Conservation (phyloP, 768 basidiomycete genomes). For the Ephemerocybe angulata region DNA sequence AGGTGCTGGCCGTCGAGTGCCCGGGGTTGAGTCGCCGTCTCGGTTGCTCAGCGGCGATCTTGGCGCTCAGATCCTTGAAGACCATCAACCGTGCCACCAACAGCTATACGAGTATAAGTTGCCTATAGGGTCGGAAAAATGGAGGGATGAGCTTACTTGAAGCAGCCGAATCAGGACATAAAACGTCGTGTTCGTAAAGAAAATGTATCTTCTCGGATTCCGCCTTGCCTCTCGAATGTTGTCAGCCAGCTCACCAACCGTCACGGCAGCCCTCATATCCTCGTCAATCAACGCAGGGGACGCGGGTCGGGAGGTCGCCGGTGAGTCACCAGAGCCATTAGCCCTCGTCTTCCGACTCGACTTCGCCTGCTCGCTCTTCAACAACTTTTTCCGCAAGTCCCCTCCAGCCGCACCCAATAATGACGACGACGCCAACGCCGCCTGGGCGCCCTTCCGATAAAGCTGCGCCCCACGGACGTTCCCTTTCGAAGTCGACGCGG, state of each 20-base stretch:
- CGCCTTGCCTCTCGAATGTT: slow-evolving; percentile 22
- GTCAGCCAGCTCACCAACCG: slow-evolving; percentile 12
- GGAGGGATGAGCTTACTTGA: slow-evolving; percentile 55
- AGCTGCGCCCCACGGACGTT: slow-evolving; percentile 5
- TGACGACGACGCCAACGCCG: slow-evolving; percentile 16
- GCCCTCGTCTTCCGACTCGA: slow-evolving; percentile 56
- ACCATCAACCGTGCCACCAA: slow-evolving; percentile 76
- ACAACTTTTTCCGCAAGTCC: slow-evolving; percentile 72
- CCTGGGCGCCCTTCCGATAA: slow-evolving; percentile 16
- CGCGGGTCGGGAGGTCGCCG: slow-evolving; percentile 55
- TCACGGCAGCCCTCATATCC: slow-evolving; percentile 28
- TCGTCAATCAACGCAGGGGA: slow-evolving; percentile 57
- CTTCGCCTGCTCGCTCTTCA: slow-evolving; percentile 83
- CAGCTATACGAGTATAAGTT: slow-evolving; percentile 43
- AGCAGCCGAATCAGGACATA: slow-evolving; percentile 82
- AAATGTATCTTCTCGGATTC: slow-evolving; percentile 45
- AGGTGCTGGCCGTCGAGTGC: slow-evolving; percentile 26
- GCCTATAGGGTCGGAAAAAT: slow-evolving; percentile 2
- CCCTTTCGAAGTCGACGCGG: no score
- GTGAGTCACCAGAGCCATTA: slow-evolving; percentile 44
- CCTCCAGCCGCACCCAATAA: slow-evolving; percentile 34
- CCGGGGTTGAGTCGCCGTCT: slow-evolving; percentile 16
- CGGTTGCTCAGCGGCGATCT: slow-evolving; percentile 33
- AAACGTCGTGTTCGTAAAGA: slow-evolving; percentile 88
- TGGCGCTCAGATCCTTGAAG: slow-evolving; percentile 69